Evolutionary conservation across 2,329 filamentous ascomycete species (phyloP).

Genomic region (Exserohilum turcica): DNA sequence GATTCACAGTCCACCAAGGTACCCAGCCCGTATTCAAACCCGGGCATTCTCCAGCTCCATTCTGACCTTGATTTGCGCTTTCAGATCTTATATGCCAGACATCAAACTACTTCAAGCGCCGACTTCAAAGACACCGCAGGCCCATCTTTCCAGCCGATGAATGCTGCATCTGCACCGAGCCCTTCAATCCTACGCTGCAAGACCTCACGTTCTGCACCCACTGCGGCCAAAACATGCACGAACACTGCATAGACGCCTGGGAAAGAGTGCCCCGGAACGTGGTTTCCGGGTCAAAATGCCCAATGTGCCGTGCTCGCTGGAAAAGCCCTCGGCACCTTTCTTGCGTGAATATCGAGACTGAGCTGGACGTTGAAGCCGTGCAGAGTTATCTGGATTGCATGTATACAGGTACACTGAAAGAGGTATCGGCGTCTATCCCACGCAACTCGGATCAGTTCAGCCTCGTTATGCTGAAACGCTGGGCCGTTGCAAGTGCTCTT

Average conservation of each 20-base stretch:
- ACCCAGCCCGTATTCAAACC: not conserved
- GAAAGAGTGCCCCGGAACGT: not conserved
- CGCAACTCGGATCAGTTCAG: not conserved
- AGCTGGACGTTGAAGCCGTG: constrained; percentile 5
- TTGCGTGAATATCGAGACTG: not conserved
- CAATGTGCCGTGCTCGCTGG: constrained; percentile 24
- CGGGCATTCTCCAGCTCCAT: not conserved
- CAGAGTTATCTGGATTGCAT: constrained; percentile 25
- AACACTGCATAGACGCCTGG: constrained; percentile 16
- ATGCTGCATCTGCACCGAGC: constrained; percentile 26
- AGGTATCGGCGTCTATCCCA: not conserved
- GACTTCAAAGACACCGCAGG: constrained; percentile 23
- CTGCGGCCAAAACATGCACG: constrained; percentile 28
- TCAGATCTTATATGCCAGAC: constrained; percentile 25
- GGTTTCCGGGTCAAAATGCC: constrained; percentile 12
- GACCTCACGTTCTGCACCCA: constrained; percentile 23
- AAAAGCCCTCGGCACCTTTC: not conserved
- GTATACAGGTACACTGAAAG: constrained; percentile 4
- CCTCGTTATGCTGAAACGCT: not conserved
- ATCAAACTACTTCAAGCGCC: constrained; percentile 20
- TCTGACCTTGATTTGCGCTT: not conserved
- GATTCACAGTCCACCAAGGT: constrained; percentile 25
- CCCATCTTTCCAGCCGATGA: constrained; percentile 9
- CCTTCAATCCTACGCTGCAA: constrained; percentile 3
- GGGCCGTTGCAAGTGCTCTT: not conserved